Evolutionary conservation across 208 protist genomes (phyloP).

Genomic region (Borovskyia barvae): DNA sequence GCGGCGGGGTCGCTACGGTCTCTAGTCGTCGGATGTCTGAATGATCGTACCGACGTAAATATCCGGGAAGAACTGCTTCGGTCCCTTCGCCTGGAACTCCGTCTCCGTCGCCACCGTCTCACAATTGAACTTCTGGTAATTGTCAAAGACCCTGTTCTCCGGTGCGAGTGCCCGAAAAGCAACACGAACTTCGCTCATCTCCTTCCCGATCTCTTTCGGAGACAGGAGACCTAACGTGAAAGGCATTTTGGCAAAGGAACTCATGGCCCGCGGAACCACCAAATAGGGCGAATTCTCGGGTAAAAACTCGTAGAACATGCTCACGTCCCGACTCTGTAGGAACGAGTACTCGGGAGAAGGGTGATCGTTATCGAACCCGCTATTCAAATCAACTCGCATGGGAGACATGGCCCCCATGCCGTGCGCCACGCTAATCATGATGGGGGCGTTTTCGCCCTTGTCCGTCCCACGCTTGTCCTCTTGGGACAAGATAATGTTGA

Average conservation of each 20-base stretch:
- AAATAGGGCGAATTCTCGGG: conserved; percentile 79
- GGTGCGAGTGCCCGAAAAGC: conserved; percentile 61
- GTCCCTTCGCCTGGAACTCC: conserved; percentile 69
- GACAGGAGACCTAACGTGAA: conserved; percentile 60
- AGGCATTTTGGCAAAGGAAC: conserved; percentile 41
- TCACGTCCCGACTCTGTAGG: conserved; percentile 67
- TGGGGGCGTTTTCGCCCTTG: conserved; percentile 55
- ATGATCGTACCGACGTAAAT: conserved; percentile 78
- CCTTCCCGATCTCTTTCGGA: conserved; percentile 58
- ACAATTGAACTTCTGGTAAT: conserved; percentile 64
- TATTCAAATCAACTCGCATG: conserved; percentile 73
- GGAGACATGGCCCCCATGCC: conserved; percentile 38
- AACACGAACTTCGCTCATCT: conserved; percentile 45
- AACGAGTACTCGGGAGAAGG: conserved; percentile 73
- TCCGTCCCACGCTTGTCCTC: conserved; percentile 74
- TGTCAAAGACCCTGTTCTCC: conserved; percentile 70
- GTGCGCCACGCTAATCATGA: conserved; percentile 83
- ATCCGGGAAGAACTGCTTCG: conserved; percentile 80
- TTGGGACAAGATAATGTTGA: conserved; percentile 70
- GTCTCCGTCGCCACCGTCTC: conserved; percentile 55
- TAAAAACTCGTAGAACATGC: conserved; percentile 77
- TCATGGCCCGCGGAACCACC: conserved; percentile 70
- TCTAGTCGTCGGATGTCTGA: conserved; percentile 51
- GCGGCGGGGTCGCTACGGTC: background rate
- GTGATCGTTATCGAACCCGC: conserved; percentile 73